Base-by-base conservation (phyloP, 345 rosid species). In the Rubroshorea leprosula region DNA sequence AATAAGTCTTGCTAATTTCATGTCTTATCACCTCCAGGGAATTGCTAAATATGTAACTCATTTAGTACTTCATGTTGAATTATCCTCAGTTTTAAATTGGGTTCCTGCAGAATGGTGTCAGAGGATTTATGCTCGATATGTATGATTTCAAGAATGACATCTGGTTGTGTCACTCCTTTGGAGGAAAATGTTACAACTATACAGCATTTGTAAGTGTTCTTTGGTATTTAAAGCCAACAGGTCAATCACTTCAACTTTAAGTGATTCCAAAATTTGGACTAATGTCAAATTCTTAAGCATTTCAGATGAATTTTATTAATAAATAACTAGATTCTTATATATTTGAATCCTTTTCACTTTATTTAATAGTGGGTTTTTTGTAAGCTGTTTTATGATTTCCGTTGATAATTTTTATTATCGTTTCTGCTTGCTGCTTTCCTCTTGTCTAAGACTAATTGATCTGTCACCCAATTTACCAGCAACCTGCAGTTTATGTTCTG, bases 61-160 rank as follows among this genome's bases (percentile, higher is more conserved):
- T n/a, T n/a, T n/a, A n/a, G n/a, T n/a, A n/a, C n/a, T n/a, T n/a
- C n/a, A n/a, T n/a, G n/a, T n/a, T n/a, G n/a, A n/a, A 35, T 35
- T 35, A 3, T 27, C 31, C 26, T 57, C 43, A 13, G 48, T 41
- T 48, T 4, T 25, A 12, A 66, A 64, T 8, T 55, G 49, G n/a
- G 8, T 24, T 61, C 20, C 68, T 77, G 78, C 78, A 91, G 95
- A 89, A 91, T 74, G 98, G 98, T 44, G 81, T 86, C 23, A 78
- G 98, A 72, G 96, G 96, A 46, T 76, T 91, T 50, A 88, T 86
- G 98, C 86, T 89, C 19, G 98, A 92, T 57, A 74, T 86, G 87
- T 92, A 89, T 58, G 95, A 89, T 73, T 92, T 86, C 64, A 23
- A 68, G 67, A 81, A 83, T 53, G 91, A 77, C 57, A 64, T 92